phyloP scores from a whole-genome alignment of 2,329 filamentous ascomycete genomes.

The Neopestalotiopsis sp. region DNA sequence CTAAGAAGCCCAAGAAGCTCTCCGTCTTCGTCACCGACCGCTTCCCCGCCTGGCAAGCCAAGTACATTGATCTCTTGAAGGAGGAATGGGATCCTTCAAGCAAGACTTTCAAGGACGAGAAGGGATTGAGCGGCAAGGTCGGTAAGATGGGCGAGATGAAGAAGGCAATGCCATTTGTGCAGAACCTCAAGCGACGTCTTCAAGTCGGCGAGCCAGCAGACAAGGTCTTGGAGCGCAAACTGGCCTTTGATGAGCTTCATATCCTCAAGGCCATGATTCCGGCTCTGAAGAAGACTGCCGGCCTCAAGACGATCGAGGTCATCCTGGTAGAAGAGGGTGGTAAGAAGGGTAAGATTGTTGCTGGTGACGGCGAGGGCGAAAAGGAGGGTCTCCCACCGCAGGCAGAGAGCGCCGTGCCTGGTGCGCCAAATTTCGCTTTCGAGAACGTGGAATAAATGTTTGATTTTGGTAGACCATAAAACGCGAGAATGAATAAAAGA shows the following conservation, averaged over 20 bases:
- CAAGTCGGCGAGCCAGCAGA: conserved; percentile 70
- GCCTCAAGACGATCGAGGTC: conserved; percentile 74
- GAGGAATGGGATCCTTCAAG: conserved; percentile 69
- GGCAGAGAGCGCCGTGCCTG: conserved; percentile 81
- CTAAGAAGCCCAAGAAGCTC: conserved; percentile 89
- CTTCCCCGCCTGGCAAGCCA: conserved; percentile 90
- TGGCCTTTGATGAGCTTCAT: conserved; percentile 84
- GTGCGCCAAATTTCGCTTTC: conserved; percentile 82
- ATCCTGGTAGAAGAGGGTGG: conserved; percentile 73
- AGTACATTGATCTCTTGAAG: conserved; percentile 82
- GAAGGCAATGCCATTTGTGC: conserved; percentile 97
- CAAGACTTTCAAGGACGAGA: conserved; percentile 69
- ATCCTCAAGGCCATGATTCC: conserved; percentile 80
- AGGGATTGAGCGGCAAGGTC: conserved; percentile 78
- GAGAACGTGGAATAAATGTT: conserved; percentile 69
- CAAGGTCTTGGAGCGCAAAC: conserved; percentile 79
- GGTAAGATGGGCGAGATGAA: conserved; percentile 90
- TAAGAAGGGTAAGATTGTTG: conserved; percentile 65
- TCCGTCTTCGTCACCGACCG: conserved; percentile 81
- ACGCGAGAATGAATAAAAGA: not conserved
- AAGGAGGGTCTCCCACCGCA: conserved; percentile 58
- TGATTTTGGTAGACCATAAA: not conserved
- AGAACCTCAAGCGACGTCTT: conserved; percentile 83
- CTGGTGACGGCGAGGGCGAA: conserved; percentile 56
- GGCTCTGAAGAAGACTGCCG: conserved; percentile 76